Conservation (phyloP, 2,329 filamentous ascomycete species). For the Fusarium irregulare region DNA sequence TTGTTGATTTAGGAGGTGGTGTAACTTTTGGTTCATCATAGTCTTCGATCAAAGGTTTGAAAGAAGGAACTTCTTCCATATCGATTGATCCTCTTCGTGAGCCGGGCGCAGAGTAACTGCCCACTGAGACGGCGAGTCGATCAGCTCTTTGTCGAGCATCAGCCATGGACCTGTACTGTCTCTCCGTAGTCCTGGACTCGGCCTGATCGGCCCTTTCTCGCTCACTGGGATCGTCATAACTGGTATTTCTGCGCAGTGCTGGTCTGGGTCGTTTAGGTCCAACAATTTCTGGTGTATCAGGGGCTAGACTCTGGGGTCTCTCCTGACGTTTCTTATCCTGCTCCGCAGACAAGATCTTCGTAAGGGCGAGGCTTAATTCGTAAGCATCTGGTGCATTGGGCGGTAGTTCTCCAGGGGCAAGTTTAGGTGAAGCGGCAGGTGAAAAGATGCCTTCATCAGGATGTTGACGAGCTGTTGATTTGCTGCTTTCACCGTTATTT, state of each 20-base stretch:
- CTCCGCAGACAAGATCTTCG: conserved; percentile 53
- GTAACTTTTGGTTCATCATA: conserved; percentile 43
- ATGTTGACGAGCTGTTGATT: conserved; percentile 13
- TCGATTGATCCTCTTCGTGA: conserved; percentile 53
- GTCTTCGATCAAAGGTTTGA: conserved; percentile 50
- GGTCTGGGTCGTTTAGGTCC: conserved; percentile 49
- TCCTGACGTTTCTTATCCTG: conserved; percentile 41
- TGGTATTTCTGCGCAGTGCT: conserved; percentile 57
- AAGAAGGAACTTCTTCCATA: conserved; percentile 44
- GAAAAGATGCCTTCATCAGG: conserved; percentile 43
- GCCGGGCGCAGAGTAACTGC: conserved; percentile 52
- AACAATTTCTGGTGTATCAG: conserved; percentile 31
- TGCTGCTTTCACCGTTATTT: conserved; percentile 27
- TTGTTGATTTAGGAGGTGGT: conserved; percentile 30
- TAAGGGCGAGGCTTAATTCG: conserved; percentile 54
- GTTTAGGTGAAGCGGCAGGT: conserved; percentile 44
- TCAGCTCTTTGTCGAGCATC: conserved; percentile 55
- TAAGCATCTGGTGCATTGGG: conserved; percentile 53
- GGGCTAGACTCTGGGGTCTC: conserved; percentile 5
- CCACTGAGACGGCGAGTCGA: conserved; percentile 55
- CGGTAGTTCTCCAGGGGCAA: conserved; percentile 42
- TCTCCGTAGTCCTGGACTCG: conserved; percentile 52
- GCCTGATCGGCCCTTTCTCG: conserved; percentile 55
- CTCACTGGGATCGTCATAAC: conserved; percentile 56
- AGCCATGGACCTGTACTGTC: conserved; percentile 54